phyloP scores from a whole-genome alignment of 345 rosid genomes.

The Moringa oleifera region DNA sequence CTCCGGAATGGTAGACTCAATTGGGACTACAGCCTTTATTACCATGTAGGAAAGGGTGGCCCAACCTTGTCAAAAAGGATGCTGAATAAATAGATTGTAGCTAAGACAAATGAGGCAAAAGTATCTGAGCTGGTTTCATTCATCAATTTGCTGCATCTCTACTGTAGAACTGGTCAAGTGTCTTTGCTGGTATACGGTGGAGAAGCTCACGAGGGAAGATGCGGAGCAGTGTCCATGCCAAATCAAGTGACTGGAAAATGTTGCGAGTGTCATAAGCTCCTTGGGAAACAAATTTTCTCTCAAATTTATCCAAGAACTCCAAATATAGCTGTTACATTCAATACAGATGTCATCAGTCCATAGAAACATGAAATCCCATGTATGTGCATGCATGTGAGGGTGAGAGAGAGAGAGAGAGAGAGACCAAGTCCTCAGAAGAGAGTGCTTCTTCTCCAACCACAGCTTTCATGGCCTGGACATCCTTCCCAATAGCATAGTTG shows the following conservation, averaged over 20 bases:
- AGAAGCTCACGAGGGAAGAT: conserved; percentile 99
- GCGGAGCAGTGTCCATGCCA: conserved; percentile 96
- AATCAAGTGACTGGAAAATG: conserved; percentile 88
- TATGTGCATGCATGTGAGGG: not conserved
- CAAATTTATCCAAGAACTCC: conserved; percentile 94
- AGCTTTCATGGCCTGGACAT: conserved; percentile 99
- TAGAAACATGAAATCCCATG: too few relatives aligned
- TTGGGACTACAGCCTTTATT: not conserved
- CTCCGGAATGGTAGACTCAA: not conserved
- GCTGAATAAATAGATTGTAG: not conserved
- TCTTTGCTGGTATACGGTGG: conserved; percentile 96
- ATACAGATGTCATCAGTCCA: not conserved
- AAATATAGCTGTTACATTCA: conserved; percentile 60
- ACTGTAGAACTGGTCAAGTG: conserved; percentile 79
- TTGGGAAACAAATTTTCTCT: conserved; percentile 89
- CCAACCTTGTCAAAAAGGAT: not conserved
- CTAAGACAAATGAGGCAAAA: not conserved
- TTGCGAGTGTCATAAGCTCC: conserved; percentile 98
- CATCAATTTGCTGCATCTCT: conserved; percentile 55
- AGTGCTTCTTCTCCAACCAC: conserved; percentile 99
- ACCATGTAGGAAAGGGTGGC: not conserved
- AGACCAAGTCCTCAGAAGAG: conserved; percentile 93
- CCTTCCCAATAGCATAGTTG: conserved; percentile 97
- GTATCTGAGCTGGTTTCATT: not conserved
- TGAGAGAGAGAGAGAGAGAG: conserved; percentile 8